Evolutionary conservation across 2,329 filamentous ascomycete species (phyloP), one percentile per base, ranked within the genome.

Genomic region (Arthrocladium fulminans): DNA sequence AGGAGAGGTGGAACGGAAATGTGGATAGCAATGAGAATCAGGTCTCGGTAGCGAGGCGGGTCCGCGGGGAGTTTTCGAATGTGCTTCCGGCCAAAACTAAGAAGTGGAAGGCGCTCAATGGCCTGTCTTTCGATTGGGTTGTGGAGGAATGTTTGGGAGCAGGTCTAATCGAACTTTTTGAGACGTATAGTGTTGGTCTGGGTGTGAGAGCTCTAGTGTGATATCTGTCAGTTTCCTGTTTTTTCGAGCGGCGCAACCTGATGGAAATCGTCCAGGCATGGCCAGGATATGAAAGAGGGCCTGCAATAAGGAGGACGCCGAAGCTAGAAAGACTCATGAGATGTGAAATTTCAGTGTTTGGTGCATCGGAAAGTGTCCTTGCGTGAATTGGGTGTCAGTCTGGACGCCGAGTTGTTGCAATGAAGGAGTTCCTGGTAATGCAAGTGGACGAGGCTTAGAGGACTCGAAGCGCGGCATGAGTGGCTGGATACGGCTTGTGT

Each of bases 1-100:
- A 69, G 20, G 79, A 83, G 59, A 73, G 76, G 17, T 83, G 80
- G 80, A 75, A 83, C 51, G 80, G 79, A n/a, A 77, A 77, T 6
- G 66, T 79, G 3, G 68, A 73, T 32, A 25, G 22, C n/a, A 65
- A 64, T 3, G 64, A 68, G 13, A 67, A 63, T 44, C 64, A 64
- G 17, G 66, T 70, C 24, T 69, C 69, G 22, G 60, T 66, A 37
- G 73, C 73, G 24, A 80, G 79, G 60, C 68, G 72, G 43, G 67
- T 70, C 9, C 65, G 78, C 43, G 76, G 79, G 0, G 77, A 81
- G 53, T 77, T 73, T 58, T 65, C 64, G 2, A 77, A 76, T 0
- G 67, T 76, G 1, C 55, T 81, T 35, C 76, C 78, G 0, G 77
- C 77, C 0, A 71, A 73, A 56, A 82, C 79, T 13, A 80, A 75